Evolutionary conservation across 371 early-diverging fungal genomes (phyloP).

Genomic region (Circinella minor): DNA sequence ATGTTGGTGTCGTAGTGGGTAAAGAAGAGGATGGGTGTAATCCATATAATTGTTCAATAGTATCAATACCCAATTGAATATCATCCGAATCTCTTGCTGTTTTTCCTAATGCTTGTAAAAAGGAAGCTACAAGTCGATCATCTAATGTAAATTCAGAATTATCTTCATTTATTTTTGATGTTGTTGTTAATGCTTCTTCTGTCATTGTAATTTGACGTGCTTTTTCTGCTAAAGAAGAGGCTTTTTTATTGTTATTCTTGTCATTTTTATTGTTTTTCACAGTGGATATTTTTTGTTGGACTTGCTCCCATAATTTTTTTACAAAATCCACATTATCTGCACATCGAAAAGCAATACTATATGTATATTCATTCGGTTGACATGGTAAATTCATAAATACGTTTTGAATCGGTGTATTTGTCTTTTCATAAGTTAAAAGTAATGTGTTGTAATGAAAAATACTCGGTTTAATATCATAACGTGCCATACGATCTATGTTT

Average conservation of each 20-base stretch:
- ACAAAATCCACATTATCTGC: conserved; percentile 16
- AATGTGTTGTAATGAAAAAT: conserved; percentile 36
- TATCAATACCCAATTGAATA: conserved; percentile 22
- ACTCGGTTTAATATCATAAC: conserved; percentile 25
- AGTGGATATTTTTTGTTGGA: neutral
- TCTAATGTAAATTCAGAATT: conserved; percentile 23
- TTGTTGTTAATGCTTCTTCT: conserved; percentile 14
- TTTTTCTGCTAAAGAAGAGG: conserved; percentile 12
- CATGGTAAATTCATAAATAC: conserved; percentile 15
- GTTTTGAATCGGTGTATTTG: conserved; percentile 14
- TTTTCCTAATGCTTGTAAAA: conserved; percentile 29
- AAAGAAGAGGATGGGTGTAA: conserved; percentile 24
- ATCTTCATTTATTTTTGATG: neutral
- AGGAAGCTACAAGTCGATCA: conserved; percentile 22
- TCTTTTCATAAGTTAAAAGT: conserved; percentile 25
- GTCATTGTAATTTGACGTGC: conserved; percentile 13
- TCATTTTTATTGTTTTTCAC: neutral
- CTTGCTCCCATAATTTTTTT: conserved; percentile 23
- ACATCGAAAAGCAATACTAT: conserved; percentile 26
- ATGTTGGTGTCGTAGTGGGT: neutral
- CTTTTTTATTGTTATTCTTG: no score
- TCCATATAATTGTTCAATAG: conserved; percentile 30
- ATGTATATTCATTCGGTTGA: conserved; percentile 6
- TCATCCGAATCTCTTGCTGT: conserved; percentile 26
- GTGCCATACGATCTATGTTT: conserved; percentile 26